Percentiles rank a stretch among this genome's conserved stretches.
Conservation (phyloP, 768 basidiomycete species). For the Boletales sp. region DNA sequence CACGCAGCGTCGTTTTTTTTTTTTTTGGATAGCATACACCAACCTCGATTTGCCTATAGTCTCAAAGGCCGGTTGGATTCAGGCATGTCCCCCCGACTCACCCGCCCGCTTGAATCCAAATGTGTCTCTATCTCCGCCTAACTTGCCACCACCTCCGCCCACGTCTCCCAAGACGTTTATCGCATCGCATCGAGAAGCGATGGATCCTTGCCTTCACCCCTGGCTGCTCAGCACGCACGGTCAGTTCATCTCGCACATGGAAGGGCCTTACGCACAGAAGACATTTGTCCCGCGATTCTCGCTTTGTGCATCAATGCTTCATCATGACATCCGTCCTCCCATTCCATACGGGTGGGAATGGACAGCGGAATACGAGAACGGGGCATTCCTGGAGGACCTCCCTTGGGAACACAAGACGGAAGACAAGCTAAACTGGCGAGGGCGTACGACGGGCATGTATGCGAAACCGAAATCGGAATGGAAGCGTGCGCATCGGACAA, state of each 20-base stretch:
- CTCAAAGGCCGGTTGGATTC: conserved; percentile 21
- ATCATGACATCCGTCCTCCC: conserved; percentile 54
- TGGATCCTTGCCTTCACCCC: conserved; percentile 39
- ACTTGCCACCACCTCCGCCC: not conserved
- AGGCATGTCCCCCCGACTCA: conserved; percentile 20
- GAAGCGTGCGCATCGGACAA: conserved; percentile 47
- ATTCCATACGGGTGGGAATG: conserved; percentile 46
- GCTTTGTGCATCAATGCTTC: conserved; percentile 45
- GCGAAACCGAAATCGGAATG: conserved; percentile 41
- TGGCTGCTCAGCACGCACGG: conserved; percentile 41
- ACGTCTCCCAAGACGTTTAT: conserved; percentile 30
- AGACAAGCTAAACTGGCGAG: conserved; percentile 68
- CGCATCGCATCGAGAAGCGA: conserved; percentile 31
- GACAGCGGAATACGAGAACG: conserved; percentile 30
- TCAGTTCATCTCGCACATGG: conserved; percentile 46
- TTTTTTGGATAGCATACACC: conserved; percentile 22
- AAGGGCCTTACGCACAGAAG: conserved; percentile 43
- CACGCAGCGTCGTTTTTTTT: too few relatives aligned
- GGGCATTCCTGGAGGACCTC: conserved; percentile 45
- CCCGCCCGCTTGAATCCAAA: conserved; percentile 26
- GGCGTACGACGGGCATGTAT: conserved; percentile 65
- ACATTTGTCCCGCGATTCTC: conserved; percentile 51
- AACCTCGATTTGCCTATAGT: conserved; percentile 33
- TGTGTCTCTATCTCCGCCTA: conserved; percentile 20
- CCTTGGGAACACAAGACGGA: conserved; percentile 62